These are phyloP conservation scores for Sarocladiaceae sp. DNA, from an alignment of 2,329 filamentous ascomycete species.

Conservation along the genomic window DNA sequence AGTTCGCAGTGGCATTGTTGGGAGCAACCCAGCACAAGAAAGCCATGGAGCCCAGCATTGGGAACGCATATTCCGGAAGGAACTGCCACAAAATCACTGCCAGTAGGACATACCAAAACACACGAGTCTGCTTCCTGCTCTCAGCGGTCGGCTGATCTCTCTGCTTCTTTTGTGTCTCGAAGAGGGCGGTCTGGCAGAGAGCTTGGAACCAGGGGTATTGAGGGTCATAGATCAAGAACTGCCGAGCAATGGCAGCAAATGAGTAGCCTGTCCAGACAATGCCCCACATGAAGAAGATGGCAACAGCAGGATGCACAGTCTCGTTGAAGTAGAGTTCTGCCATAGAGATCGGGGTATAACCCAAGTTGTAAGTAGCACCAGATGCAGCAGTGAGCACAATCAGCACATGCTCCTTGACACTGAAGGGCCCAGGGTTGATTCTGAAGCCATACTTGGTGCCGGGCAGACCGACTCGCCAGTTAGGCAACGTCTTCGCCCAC, in stretches of 20 bases:
- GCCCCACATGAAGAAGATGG: slow-evolving; percentile 56
- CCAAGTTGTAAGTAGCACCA: slow-evolving; percentile 47
- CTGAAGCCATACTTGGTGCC: slow-evolving; percentile 44
- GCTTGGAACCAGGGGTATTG: slow-evolving; percentile 20
- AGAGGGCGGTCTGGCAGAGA: slow-evolving; percentile 51
- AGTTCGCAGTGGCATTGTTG: slow-evolving; percentile 53
- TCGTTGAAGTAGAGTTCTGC: slow-evolving; percentile 54
- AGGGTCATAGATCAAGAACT: slow-evolving; percentile 55
- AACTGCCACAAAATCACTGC: slow-evolving; percentile 58
- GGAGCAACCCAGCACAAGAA: slow-evolving; percentile 63
- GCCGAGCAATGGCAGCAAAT: slow-evolving; percentile 52
- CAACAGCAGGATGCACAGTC: slow-evolving; percentile 46
- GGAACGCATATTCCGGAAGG: slow-evolving; percentile 56
- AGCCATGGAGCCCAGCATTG: slow-evolving; percentile 54
- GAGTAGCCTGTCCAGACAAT: slow-evolving; percentile 55
- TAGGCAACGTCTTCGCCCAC: slow-evolving; percentile 46
- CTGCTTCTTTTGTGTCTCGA: slow-evolving; percentile 52
- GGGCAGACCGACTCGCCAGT: slow-evolving; percentile 41
- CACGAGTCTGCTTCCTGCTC: slow-evolving; percentile 48
- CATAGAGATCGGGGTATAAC: slow-evolving; percentile 47
- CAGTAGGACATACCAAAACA: slow-evolving; percentile 51
- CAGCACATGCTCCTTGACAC: slow-evolving; percentile 54
- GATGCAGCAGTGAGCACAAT: slow-evolving; percentile 51
- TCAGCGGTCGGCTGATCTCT: slow-evolving; percentile 43
- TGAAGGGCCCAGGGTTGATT: slow-evolving; percentile 53